Conservation (phyloP, 345 rosid genomes). For the Sisymbrium altissimum region DNA sequence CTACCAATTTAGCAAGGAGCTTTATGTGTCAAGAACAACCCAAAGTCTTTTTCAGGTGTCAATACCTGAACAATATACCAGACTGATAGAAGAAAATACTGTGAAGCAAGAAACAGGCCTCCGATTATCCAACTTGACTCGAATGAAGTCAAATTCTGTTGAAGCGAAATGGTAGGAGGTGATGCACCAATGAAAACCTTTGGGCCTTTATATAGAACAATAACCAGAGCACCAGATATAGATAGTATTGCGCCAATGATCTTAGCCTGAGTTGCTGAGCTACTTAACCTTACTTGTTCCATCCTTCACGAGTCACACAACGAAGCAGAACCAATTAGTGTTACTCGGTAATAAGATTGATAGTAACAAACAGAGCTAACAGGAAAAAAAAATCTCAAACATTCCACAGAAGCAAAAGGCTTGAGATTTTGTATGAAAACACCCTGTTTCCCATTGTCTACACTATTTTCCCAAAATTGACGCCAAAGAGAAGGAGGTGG, state of each 20-base stretch:
- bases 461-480: no score
- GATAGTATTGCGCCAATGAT: slow-evolving; percentile 7
- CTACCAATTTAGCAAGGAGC: background rate
- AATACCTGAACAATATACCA: slow-evolving; percentile 13
- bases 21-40: background rate
- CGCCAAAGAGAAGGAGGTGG: background rate
- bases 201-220: slow-evolving; percentile 4
- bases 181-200: background rate
- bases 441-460: no score
- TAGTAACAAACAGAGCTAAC: no score
- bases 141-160: background rate
- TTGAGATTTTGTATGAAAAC: no score
- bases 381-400: no score
- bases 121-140: slow-evolving; percentile 1
- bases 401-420: no score
- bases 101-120: background rate
- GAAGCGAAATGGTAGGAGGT: background rate
- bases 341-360: background rate
- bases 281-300: slow-evolving; percentile 1
- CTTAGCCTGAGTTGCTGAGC: slow-evolving; percentile 1
- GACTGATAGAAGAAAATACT: background rate
- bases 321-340: background rate
- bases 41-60: background rate
- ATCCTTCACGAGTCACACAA: background rate
- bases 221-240: slow-evolving; percentile 8